A percentile compares a stretch with the other conserved stretches of the same genome.
phyloP scores from a whole-genome alignment of 306 rosid genomes.

The Medicago lupulina region DNA sequence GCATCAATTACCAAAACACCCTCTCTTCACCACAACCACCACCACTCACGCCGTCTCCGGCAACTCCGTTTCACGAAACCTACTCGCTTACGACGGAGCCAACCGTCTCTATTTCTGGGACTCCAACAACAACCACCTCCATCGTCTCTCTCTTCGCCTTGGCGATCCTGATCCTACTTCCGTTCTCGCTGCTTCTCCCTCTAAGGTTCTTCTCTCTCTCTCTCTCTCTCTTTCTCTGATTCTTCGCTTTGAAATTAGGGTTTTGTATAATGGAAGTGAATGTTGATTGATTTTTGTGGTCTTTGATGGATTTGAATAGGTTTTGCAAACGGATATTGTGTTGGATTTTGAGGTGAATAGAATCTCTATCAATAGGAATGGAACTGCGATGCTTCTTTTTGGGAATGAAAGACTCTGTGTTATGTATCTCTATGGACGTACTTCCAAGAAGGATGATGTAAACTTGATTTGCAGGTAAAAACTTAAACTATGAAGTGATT shows the following conservation, averaged over 20 bases:
- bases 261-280: not conserved
- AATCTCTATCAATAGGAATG: conserved; percentile 78
- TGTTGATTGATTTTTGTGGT: not conserved
- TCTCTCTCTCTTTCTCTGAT: not conserved
- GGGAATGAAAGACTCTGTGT: conserved; percentile 69
- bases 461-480: conserved; percentile 75
- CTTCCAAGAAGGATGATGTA: conserved; percentile 63
- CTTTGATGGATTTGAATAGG: conserved; percentile 58
- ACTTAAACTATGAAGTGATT: no score
- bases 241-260: conserved; percentile 19
- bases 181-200: conserved; percentile 78
- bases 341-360: conserved; percentile 60
- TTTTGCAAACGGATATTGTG: conserved; percentile 68
- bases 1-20: conserved; percentile 78
- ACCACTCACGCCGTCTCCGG: conserved; percentile 1
- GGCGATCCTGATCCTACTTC: conserved; percentile 90
- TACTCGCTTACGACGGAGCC: conserved; percentile 82
- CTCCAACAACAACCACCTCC: conserved; percentile 55
- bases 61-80: conserved; percentile 48
- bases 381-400: conserved; percentile 71
- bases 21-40: conserved; percentile 62
- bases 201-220: conserved; percentile 57
- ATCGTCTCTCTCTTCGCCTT: conserved; percentile 77
- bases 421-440: conserved; percentile 81
- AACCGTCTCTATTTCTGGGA: conserved; percentile 94